phyloP scores from a whole-genome alignment of 106 monocot genomes.

The Vanilla planifolia region DNA sequence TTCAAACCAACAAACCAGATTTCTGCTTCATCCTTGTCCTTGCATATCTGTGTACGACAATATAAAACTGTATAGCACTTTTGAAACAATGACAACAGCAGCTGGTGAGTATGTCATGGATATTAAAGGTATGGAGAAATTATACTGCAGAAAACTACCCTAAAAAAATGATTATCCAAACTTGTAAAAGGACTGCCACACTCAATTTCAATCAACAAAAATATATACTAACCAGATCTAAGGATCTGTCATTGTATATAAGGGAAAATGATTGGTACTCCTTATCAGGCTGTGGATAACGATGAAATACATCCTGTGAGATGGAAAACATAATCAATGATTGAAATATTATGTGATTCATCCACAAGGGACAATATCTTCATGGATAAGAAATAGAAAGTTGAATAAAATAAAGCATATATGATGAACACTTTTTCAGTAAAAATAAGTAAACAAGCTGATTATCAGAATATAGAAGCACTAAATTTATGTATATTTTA shows the following conservation, averaged over 20 bases:
- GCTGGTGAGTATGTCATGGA: not conserved
- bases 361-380: not conserved
- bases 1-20: constrained; percentile 58
- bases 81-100: not conserved
- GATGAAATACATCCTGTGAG: constrained; percentile 42
- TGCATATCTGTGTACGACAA: constrained; percentile 45
- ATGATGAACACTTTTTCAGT: too few relatives aligned
- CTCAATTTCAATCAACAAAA: not conserved
- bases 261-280: constrained; percentile 53
- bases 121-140: not conserved
- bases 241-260: constrained; percentile 41
- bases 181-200: not conserved
- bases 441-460: too few relatives aligned
- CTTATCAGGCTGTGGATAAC: constrained; percentile 45
- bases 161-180: not conserved
- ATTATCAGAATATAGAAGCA: too few relatives aligned
- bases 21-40: constrained; percentile 67
- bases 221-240: constrained; percentile 32
- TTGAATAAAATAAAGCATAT: too few relatives aligned
- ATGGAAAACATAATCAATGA: not conserved
- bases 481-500: too few relatives aligned
- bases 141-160: not conserved
- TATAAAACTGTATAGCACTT: not conserved
- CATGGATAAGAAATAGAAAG: not conserved
- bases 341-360: not conserved